Evolutionary conservation across 2,329 filamentous ascomycete genomes (phyloP).

Genomic region (Endothia cerciana): DNA sequence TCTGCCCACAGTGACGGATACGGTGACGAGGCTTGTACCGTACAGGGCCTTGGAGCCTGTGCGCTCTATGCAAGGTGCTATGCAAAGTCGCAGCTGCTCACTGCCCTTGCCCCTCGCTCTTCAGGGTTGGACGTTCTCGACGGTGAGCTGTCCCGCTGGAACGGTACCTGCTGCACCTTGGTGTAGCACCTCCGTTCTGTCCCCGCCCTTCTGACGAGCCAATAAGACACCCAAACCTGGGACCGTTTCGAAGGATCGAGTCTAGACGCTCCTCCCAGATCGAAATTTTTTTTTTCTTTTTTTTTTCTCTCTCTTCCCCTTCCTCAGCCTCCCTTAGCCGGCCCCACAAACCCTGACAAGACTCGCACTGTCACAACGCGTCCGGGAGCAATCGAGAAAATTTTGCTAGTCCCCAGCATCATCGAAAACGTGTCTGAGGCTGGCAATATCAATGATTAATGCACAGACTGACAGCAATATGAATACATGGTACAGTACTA

Average conservation of each 20-base stretch:
- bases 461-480: background rate
- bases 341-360: background rate
- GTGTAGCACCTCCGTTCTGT: background rate
- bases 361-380: background rate
- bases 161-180: background rate
- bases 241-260: slow-evolving; percentile 11
- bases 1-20: background rate
- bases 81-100: too few species aligned
- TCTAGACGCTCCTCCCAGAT: slow-evolving; percentile 8
- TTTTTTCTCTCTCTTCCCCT: background rate
- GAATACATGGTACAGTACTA: background rate
- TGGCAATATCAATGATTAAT: slow-evolving; percentile 7
- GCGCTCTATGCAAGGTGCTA: background rate
- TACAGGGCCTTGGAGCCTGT: background rate
- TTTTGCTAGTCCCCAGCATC: background rate
- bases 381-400: background rate
- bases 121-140: background rate
- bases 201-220: background rate
- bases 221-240: background rate
- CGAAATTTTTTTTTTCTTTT: background rate
- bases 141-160: background rate
- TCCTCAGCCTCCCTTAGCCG: too few species aligned
- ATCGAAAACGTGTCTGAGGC: slow-evolving; percentile 6
- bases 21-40: too few species aligned
- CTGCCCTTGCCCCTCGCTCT: background rate